phyloP scores from a whole-genome alignment of 345 rosid species.

The sweet orange (Citrus sinensis) region DVS_A1.0 CM039167.1:28555501-28556000 shows the following conservation, averaged over 20 bases:
- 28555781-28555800: constrained; percentile 91
- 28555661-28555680: constrained; percentile 57
- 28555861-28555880: constrained; percentile 45
- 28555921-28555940: not conserved
- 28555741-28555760: constrained; percentile 50
- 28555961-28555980: constrained; percentile 44
- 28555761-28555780: constrained; percentile 59
- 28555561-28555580: constrained; percentile 33
- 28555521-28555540: constrained; percentile 27
- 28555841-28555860: constrained; percentile 54
- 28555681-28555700: constrained; percentile 49
- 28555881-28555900: constrained; percentile 47
- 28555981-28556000: constrained; percentile 33
- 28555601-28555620: constrained; percentile 78
- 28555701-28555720: constrained; percentile 60
- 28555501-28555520: not conserved
- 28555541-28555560: constrained; percentile 64
- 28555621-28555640: constrained; percentile 75
- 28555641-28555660: constrained; percentile 75
- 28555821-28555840: constrained; percentile 33
- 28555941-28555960: constrained; percentile 24
- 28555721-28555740: constrained; percentile 43
- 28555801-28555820: constrained; percentile 90
- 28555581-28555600: constrained; percentile 61
- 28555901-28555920: constrained; percentile 38